Percentiles rank a stretch among this genome's conserved stretches.
These are phyloP conservation scores for Tolypocladium inflatum DNA, from an alignment of 2,329 filamentous ascomycete genomes.

Conservation along the genomic window DNA sequence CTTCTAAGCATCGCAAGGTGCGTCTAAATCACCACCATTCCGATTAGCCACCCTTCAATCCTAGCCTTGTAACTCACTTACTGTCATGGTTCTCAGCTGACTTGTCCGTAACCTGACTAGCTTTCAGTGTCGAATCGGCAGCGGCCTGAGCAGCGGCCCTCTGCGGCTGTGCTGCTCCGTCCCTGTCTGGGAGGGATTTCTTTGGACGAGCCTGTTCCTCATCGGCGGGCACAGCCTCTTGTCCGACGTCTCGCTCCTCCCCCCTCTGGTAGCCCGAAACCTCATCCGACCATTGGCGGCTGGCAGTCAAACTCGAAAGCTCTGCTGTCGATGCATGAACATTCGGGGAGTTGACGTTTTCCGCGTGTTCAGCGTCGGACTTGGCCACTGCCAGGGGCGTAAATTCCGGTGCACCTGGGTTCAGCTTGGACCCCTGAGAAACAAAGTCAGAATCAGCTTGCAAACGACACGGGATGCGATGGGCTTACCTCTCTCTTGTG, in stretches of 20 bases:
- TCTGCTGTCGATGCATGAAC: background rate
- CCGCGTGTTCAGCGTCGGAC: background rate
- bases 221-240: background rate
- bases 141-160: background rate
- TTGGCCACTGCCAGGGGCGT: slow-evolving; percentile 29
- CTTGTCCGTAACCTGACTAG: background rate
- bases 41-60: background rate
- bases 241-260: background rate
- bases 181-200: background rate
- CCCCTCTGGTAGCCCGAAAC: slow-evolving; percentile 8
- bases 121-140: background rate
- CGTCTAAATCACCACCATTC: slow-evolving; percentile 9
- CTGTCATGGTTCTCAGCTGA: slow-evolving; percentile 1
- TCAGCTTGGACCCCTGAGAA: slow-evolving; percentile 41
- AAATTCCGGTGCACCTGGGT: slow-evolving; percentile 46
- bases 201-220: background rate
- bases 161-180: background rate
- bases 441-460: slow-evolving; percentile 32
- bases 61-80: slow-evolving; percentile 3
- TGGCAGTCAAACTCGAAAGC: background rate
- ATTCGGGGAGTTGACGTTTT: background rate
- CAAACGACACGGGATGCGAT: background rate
- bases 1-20: slow-evolving; percentile 9
- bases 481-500: slow-evolving; percentile 39
- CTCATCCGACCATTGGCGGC: slow-evolving; percentile 20